phyloP scores from a whole-genome alignment of 2,329 filamentous ascomycete species.

The Exophiala spinifera region DNA sequence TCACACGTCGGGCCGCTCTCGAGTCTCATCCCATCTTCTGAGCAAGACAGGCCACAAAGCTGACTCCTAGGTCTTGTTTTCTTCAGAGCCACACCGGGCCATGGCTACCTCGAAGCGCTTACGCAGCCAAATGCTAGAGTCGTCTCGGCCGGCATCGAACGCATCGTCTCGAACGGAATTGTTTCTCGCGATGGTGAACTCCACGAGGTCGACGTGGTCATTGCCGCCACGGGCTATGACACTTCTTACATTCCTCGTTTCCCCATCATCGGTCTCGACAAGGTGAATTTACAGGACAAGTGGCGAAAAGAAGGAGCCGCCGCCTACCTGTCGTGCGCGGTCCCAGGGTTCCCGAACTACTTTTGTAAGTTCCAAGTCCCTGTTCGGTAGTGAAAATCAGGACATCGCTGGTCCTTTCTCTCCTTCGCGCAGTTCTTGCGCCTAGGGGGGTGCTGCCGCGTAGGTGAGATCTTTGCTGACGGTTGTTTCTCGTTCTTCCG shows the following conservation, averaged over 20 bases:
- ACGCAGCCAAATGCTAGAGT: constrained; percentile 44
- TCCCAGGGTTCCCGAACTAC: constrained; percentile 26
- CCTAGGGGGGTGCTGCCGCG: too few relatives aligned
- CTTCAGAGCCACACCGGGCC: constrained; percentile 36
- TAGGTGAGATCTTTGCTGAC: background rate
- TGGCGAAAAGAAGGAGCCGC: constrained; percentile 1
- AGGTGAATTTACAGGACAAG: constrained; percentile 1
- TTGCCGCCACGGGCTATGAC: constrained; percentile 9
- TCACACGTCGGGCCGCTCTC: too few relatives aligned
- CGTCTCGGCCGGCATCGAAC: constrained; percentile 37
- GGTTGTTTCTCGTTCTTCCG: background rate
- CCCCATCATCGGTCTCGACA: constrained; percentile 5
- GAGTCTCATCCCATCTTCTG: too few relatives aligned
- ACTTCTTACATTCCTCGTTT: constrained; percentile 9
- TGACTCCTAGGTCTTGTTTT: too few relatives aligned
- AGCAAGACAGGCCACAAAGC: too few relatives aligned
- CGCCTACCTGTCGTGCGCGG: background rate
- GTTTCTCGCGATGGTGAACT: constrained; percentile 36
- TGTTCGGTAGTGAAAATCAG: too few relatives aligned
- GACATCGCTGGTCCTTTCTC: too few relatives aligned
- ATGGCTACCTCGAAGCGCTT: constrained; percentile 42
- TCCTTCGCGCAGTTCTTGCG: too few relatives aligned
- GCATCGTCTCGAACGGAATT: constrained; percentile 41
- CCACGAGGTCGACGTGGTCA: constrained; percentile 39
- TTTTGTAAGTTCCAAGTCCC: constrained; percentile 28